Conservation (phyloP, 768 basidiomycete species). For the Podaxis sp. region DNA sequence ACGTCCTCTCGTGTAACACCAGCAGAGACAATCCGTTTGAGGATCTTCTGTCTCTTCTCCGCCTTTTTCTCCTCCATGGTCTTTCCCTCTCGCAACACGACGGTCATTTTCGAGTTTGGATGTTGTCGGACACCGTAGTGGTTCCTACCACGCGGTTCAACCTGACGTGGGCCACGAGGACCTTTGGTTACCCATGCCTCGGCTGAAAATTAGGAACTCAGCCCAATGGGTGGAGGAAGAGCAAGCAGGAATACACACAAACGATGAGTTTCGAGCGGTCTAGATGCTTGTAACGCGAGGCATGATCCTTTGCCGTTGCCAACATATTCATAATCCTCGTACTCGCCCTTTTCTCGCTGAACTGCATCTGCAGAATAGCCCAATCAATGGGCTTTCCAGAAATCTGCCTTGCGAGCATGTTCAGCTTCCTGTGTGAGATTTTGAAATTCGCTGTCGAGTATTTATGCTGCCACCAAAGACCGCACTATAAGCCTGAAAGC, state of each 20-base stretch:
- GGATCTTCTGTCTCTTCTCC: slow-evolving; percentile 57
- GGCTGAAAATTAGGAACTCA: slow-evolving; percentile 39
- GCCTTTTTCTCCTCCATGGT: slow-evolving; percentile 64
- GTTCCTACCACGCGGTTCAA: slow-evolving; percentile 84
- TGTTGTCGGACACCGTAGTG: slow-evolving; percentile 74
- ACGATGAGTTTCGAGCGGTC: slow-evolving; percentile 71
- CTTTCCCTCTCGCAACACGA: slow-evolving; percentile 79
- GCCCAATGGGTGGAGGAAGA: neutral
- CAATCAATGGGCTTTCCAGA: slow-evolving; percentile 89
- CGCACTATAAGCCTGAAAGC: neutral
- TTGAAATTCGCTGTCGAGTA: slow-evolving; percentile 92
- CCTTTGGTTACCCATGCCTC: slow-evolving; percentile 96
- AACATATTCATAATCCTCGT: slow-evolving; percentile 86
- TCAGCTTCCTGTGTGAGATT: slow-evolving; percentile 90
- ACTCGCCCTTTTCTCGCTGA: slow-evolving; percentile 89
- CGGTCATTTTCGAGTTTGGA: slow-evolving; percentile 68
- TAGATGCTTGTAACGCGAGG: slow-evolving; percentile 71
- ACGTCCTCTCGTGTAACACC: slow-evolving; percentile 75
- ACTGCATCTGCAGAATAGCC: slow-evolving; percentile 96
- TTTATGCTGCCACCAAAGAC: slow-evolving; percentile 62
- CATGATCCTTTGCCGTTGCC: slow-evolving; percentile 82
- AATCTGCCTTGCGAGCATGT: slow-evolving; percentile 83
- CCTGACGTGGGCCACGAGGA: slow-evolving; percentile 49
- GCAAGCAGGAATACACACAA: slow-evolving; percentile 36
- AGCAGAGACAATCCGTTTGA: slow-evolving; percentile 78